Evolutionary conservation across 192 early-diverging fungal species (phyloP).

Genomic region (Borealophlyctis nickersoniae): DNA sequence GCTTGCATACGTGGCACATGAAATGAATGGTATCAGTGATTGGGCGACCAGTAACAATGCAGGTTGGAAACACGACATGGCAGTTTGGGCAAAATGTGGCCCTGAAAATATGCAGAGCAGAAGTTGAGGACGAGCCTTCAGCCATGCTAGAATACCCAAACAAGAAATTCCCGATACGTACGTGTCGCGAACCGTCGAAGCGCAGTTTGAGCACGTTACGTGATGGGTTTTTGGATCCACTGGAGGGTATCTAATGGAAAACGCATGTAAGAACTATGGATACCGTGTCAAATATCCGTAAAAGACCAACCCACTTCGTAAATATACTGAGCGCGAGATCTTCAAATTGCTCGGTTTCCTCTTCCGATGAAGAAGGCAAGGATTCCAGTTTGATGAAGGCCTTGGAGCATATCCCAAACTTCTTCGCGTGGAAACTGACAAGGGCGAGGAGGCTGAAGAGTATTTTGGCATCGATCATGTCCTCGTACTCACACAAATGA

Average conservation of each 20-base stretch:
- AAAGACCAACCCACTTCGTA: conserved; percentile 35
- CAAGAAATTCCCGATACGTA: conserved; percentile 9
- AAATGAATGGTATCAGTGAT: conserved; percentile 56
- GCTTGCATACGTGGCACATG: conserved; percentile 64
- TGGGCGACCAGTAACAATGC: conserved; percentile 53
- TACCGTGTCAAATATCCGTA: not conserved
- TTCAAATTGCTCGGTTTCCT: conserved; percentile 40
- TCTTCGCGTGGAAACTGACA: conserved; percentile 43
- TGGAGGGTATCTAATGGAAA: conserved; percentile 27
- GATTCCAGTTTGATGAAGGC: conserved; percentile 56
- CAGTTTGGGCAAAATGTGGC: conserved; percentile 45
- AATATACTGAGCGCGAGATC: conserved; percentile 54
- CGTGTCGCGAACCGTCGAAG: conserved; percentile 23
- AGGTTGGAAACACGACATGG: conserved; percentile 52
- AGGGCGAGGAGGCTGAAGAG: conserved; percentile 50
- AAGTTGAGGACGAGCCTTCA: too few species aligned
- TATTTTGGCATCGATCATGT: conserved; percentile 43
- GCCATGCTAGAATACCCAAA: not conserved
- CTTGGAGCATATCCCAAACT: conserved; percentile 47
- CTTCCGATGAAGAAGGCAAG: conserved; percentile 22
- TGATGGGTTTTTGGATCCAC: conserved; percentile 26
- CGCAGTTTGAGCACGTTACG: conserved; percentile 31
- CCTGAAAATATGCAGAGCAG: conserved; percentile 17
- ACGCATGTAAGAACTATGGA: too few species aligned
- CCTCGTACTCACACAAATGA: conserved; percentile 51